Conservation (phyloP, 768 basidiomycete species). For the Ramaria sp. region DNA sequence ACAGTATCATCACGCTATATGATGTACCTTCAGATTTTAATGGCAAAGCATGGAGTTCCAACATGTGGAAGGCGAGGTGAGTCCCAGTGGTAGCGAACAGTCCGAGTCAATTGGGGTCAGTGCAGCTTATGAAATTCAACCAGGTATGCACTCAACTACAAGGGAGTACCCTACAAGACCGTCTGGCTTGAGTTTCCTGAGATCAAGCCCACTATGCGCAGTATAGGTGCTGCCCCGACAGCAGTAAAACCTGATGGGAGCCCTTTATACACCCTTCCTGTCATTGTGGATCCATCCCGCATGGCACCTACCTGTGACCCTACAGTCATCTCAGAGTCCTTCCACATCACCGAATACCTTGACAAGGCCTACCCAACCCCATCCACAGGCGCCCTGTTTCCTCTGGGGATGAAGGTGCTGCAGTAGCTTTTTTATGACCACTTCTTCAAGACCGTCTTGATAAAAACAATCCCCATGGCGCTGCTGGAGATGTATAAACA, state of each 20-base stretch:
- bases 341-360: constrained; percentile 38
- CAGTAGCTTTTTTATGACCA: constrained; percentile 26
- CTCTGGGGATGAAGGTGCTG: constrained; percentile 26
- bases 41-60: constrained; percentile 23
- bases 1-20: constrained; percentile 24
- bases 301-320: constrained; percentile 19
- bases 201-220: constrained; percentile 12
- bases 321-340: constrained; percentile 30
- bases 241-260: constrained; percentile 38
- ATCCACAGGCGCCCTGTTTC: constrained; percentile 29
- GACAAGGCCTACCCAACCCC: constrained; percentile 40
- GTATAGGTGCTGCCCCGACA: constrained; percentile 10
- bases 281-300: constrained; percentile 40
- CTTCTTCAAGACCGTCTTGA: constrained; percentile 18
- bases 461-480: constrained; percentile 50
- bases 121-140: background rate
- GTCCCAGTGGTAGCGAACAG: constrained; percentile 6
- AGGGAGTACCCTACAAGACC: constrained; percentile 31
- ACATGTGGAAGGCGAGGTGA: constrained; percentile 24
- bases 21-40: constrained; percentile 25
- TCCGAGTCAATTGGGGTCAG: background rate
- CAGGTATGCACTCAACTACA: constrained; percentile 31
- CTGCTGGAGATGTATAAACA: constrained; percentile 26
- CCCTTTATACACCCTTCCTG: constrained; percentile 35
- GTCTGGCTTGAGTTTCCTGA: constrained; percentile 14